These are phyloP conservation scores for Sporothrix mexicana DNA, from an alignment of 2,329 filamentous ascomycete genomes.

Conservation along the genomic window DNA sequence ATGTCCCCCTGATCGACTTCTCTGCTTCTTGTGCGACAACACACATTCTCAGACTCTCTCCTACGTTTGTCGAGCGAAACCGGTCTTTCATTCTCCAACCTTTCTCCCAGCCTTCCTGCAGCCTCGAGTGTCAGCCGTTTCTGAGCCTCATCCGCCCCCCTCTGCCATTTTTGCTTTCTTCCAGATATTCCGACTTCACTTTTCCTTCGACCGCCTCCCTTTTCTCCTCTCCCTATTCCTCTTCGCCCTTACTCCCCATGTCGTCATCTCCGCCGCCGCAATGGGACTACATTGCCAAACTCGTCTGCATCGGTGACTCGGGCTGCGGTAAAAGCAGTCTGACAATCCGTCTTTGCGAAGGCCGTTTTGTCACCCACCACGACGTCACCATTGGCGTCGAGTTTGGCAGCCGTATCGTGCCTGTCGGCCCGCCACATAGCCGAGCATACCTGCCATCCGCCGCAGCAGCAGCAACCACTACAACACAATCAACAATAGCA, in stretches of 20 bases:
- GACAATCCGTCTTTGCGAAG: conserved; percentile 94
- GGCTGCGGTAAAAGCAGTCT: conserved; percentile 95
- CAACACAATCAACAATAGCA: not conserved
- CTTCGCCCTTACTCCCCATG: conserved; percentile 49
- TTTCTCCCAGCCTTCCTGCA: conserved; percentile 4
- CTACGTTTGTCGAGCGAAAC: not conserved
- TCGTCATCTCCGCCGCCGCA: conserved; percentile 59
- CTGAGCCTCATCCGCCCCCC: not conserved
- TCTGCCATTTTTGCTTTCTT: not conserved
- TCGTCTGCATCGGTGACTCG: conserved; percentile 96
- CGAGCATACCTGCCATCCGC: conserved; percentile 41
- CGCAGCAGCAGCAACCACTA: conserved; percentile 32
- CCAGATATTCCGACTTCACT: not conserved
- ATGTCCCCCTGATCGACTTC: conserved; percentile 4
- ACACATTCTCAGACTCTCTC: not conserved
- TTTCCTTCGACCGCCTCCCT: not conserved
- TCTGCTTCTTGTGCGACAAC: not conserved
- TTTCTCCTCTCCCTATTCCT: conserved; percentile 34
- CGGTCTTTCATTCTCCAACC: conserved; percentile 7
- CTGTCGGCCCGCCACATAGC: conserved; percentile 82
- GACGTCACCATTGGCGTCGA: conserved; percentile 98
- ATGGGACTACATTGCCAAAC: conserved; percentile 99
- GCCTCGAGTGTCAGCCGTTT: not conserved
- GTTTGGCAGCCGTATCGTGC: conserved; percentile 90
- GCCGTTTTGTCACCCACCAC: conserved; percentile 90